Percentiles rank a stretch among this genome's conserved stretches.
Conservation (phyloP, 805 yeast species). For the Candida railenensis region DNA sequence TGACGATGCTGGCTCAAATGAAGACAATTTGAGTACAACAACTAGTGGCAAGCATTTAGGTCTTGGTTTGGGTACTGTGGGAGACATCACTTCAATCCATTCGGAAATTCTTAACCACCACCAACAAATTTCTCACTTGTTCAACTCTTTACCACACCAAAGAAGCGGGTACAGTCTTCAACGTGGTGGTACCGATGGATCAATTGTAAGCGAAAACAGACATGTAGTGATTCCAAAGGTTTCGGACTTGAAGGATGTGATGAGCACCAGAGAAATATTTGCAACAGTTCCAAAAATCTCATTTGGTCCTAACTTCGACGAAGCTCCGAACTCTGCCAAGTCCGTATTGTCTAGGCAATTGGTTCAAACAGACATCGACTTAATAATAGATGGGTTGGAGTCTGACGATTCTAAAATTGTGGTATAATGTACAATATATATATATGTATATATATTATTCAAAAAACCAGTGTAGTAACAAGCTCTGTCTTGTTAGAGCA, state of each 20-base stretch:
- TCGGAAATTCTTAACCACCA: constrained; percentile 25
- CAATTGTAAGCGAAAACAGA: constrained; percentile 14
- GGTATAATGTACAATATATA: background rate
- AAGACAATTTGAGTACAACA: background rate
- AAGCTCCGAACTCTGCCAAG: background rate
- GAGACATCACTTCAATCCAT: constrained; percentile 41
- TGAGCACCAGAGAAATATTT: constrained; percentile 12
- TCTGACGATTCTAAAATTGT: constrained; percentile 27
- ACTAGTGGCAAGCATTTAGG: constrained; percentile 11
- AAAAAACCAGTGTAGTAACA: background rate
- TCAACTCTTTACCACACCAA: background rate
- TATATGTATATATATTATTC: constrained; percentile 14
- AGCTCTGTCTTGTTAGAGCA: background rate
- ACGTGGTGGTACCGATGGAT: constrained; percentile 14
- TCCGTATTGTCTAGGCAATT: constrained; percentile 33
- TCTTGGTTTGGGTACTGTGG: constrained; percentile 39
- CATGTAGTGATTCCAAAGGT: constrained; percentile 28
- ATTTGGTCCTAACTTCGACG: background rate
- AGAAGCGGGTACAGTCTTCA: constrained; percentile 6
- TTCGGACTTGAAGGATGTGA: constrained; percentile 34
- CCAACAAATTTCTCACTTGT: constrained; percentile 2
- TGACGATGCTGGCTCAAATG: background rate
- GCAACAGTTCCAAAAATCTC: background rate
- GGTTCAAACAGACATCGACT: constrained; percentile 28
- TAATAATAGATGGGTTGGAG: constrained; percentile 33